Evolutionary conservation across 805 yeast genomes (phyloP).

Genomic region (Saturnispora quitensis): DNA sequence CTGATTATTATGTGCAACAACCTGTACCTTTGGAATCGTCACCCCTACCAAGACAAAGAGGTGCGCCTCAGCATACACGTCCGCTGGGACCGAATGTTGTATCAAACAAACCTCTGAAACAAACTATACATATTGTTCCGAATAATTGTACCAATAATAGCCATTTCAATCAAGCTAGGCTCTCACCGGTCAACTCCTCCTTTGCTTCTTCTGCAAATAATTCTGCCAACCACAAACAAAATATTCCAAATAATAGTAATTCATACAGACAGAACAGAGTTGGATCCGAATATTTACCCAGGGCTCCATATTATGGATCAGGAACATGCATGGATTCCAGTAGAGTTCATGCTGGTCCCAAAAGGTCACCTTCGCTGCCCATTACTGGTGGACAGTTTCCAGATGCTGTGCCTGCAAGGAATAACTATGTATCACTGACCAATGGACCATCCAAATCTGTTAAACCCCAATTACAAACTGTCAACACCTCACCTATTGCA

Average conservation of each 20-base stretch:
- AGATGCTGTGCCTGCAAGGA: constrained; percentile 17
- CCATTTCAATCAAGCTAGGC: not conserved
- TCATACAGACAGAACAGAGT: not conserved
- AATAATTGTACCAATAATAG: not conserved
- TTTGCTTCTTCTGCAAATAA: not conserved
- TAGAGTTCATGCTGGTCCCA: not conserved
- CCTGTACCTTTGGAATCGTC: not conserved
- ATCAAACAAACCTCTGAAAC: not conserved
- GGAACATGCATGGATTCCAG: not conserved
- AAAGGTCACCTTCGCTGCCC: constrained; percentile 19
- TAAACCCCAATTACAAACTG: not conserved
- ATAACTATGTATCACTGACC: not conserved
- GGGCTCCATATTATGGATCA: not conserved
- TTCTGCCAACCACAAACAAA: not conserved
- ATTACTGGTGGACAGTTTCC: constrained; percentile 13
- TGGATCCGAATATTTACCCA: not conserved
- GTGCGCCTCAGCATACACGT: not conserved
- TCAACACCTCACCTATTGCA: not conserved
- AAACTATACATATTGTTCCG: not conserved
- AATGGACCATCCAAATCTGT: not conserved
- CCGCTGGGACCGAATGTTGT: not conserved
- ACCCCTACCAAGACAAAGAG: not conserved
- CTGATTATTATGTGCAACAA: not conserved
- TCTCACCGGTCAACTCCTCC: not conserved
- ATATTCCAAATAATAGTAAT: not conserved